Evolutionary conservation across 1,139 yeast species (phyloP).

Genomic region (Maudiozyma humilis): DNA sequence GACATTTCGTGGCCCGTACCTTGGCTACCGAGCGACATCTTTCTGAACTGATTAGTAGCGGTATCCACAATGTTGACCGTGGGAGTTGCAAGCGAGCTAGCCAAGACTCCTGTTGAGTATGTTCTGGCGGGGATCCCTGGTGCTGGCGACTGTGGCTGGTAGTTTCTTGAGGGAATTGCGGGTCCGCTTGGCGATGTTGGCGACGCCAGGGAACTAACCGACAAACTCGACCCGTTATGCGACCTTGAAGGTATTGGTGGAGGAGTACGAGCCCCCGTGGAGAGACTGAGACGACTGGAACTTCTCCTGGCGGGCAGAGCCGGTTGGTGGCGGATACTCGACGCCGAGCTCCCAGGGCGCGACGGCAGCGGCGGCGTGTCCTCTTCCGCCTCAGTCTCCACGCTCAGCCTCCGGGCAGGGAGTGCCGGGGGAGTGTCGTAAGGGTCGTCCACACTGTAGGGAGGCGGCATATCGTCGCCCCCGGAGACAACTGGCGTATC

Average conservation of each 20-base stretch:
- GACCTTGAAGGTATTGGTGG: background rate
- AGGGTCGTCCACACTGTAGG: slow-evolving; percentile 5
- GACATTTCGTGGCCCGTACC: background rate
- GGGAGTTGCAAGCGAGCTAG: background rate
- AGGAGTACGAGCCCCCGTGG: background rate
- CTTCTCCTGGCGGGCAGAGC: background rate
- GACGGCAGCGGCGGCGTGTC: slow-evolving; percentile 1
- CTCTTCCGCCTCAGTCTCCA: background rate
- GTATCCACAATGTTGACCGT: background rate
- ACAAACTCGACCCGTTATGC: background rate
- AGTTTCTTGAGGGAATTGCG: slow-evolving; percentile 2
- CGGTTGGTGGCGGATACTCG: background rate
- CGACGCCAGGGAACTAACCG: background rate
- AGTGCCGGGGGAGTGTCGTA: background rate
- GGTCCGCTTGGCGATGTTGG: background rate
- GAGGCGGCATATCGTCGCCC: slow-evolving; percentile 2
- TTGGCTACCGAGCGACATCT: background rate
- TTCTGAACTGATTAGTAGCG: background rate
- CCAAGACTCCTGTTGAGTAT: background rate
- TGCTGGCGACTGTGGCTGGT: background rate
- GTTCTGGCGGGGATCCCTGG: background rate
- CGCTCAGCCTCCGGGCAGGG: slow-evolving; percentile 4
- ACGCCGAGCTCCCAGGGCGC: background rate
- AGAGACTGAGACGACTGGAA: background rate
- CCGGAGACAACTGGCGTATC: too few species aligned